phyloP scores from a whole-genome alignment of 1,284 basidiomycete genomes.

The Fomes fomentarius region DNA sequence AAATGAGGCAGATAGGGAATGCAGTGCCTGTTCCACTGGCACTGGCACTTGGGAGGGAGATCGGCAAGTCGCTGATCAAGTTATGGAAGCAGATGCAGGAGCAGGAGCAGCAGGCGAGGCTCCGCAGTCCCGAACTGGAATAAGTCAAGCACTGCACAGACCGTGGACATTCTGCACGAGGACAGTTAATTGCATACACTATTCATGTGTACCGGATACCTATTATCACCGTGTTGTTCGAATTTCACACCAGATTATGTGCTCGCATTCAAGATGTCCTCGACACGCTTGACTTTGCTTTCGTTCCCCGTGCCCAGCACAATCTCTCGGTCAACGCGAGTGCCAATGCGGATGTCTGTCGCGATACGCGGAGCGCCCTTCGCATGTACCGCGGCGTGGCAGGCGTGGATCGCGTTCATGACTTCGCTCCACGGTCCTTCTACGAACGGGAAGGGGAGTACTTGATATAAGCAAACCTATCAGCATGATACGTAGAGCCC shows the following conservation, averaged over 20 bases:
- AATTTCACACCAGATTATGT: too few species aligned
- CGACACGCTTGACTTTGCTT: constrained; percentile 77
- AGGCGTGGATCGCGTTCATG: constrained; percentile 80
- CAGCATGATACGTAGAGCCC: too few species aligned
- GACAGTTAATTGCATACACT: not conserved
- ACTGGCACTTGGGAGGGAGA: constrained; percentile 58
- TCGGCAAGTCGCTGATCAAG: constrained; percentile 52
- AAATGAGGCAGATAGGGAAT: constrained; percentile 73
- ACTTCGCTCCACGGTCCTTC: constrained; percentile 89
- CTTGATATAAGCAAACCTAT: too few species aligned
- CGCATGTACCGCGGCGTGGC: constrained; percentile 86
- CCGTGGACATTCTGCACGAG: not conserved
- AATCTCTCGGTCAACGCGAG: constrained; percentile 75
- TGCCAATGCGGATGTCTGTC: constrained; percentile 93
- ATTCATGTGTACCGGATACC: constrained; percentile 28
- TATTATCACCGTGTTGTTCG: too few species aligned
- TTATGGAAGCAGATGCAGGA: constrained; percentile 40
- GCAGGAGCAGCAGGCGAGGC: constrained; percentile 37
- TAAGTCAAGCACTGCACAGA: not conserved
- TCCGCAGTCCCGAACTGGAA: constrained; percentile 48
- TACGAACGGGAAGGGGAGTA: constrained; percentile 33
- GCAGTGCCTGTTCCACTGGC: constrained; percentile 73
- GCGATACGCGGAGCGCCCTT: constrained; percentile 74
- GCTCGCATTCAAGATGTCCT: constrained; percentile 62
- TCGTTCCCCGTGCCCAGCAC: constrained; percentile 73